Conservation (phyloP, 2,329 filamentous ascomycete species). For the Mycogone perniciosa region DNA sequence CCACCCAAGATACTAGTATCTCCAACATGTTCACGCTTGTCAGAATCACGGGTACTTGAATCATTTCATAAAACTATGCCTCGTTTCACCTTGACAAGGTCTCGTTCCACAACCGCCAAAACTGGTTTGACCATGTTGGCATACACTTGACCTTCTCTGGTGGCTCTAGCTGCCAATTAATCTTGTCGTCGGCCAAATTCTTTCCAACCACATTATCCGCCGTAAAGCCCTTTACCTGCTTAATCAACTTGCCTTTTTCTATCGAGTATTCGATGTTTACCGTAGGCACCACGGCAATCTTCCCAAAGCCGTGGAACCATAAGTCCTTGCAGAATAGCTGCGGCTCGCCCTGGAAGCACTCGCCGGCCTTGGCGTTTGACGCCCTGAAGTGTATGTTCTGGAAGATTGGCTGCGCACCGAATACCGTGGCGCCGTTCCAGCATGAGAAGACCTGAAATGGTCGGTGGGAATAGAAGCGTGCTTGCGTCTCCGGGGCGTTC, state of each 20-base stretch:
- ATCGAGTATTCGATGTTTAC: conserved; percentile 51
- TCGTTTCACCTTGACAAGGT: too few relatives aligned
- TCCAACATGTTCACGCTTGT: not conserved
- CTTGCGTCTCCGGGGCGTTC: conserved; percentile 34
- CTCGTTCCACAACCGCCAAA: too few relatives aligned
- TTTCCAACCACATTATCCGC: conserved; percentile 16
- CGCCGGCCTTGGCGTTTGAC: conserved; percentile 21
- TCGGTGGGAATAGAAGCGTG: conserved; percentile 26
- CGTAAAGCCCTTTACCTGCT: conserved; percentile 43
- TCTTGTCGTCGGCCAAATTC: too few relatives aligned
- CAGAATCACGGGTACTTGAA: too few relatives aligned
- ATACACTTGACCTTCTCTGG: too few relatives aligned
- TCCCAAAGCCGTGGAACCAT: conserved; percentile 43
- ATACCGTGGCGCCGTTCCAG: conserved; percentile 51
- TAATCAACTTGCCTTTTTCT: conserved; percentile 37
- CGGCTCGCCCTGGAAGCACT: conserved; percentile 51
- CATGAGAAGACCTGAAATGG: conserved; percentile 56
- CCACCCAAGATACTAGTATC: not conserved
- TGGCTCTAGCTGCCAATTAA: too few relatives aligned
- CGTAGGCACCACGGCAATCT: conserved; percentile 49
- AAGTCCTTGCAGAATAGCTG: conserved; percentile 51
- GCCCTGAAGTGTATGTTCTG: conserved; percentile 35
- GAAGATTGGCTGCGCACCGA: conserved; percentile 43
- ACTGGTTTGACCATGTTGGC: too few relatives aligned
- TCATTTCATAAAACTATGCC: too few relatives aligned